phyloP scores from a whole-genome alignment of 1,284 basidiomycete species.

The Athelia sp. region DNA sequence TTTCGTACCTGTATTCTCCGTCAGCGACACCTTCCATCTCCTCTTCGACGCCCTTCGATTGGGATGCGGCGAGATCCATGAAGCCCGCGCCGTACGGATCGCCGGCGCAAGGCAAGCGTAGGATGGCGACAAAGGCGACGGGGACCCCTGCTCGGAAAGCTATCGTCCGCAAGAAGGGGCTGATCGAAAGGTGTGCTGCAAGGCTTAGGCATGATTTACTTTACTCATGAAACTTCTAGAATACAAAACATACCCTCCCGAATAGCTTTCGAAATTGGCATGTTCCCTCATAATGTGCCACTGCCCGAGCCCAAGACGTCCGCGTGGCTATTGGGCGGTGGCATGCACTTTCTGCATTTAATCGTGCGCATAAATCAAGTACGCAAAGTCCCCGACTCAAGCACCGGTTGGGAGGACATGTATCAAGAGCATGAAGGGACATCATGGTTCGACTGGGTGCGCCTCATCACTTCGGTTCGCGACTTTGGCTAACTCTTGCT shows the following conservation, averaged over 20 bases:
- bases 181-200: constrained; percentile 48
- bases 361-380: constrained; percentile 56
- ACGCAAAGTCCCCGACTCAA: constrained; percentile 53
- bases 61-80: constrained; percentile 68
- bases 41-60: constrained; percentile 72
- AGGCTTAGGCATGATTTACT: constrained; percentile 4
- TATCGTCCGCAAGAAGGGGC: constrained; percentile 56
- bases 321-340: constrained; percentile 59
- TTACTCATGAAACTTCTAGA: constrained; percentile 25
- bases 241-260: constrained; percentile 58
- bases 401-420: constrained; percentile 74
- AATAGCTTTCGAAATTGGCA: constrained; percentile 65
- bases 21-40: constrained; percentile 64
- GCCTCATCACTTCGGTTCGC: constrained; percentile 16
- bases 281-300: constrained; percentile 73
- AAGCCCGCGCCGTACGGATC: constrained; percentile 66
- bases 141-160: constrained; percentile 36
- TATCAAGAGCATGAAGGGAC: constrained; percentile 55
- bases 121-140: constrained; percentile 34
- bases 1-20: constrained; percentile 47
- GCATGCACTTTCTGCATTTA: constrained; percentile 63
- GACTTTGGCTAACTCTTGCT: constrained; percentile 1
- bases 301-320: constrained; percentile 59
- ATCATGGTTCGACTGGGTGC: constrained; percentile 79
- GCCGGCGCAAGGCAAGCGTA: constrained; percentile 41